Evolutionary conservation across 495 filamentous ascomycete species (phyloP), one percentile per base, ranked within the genome.

Genomic region (Penicillium paradoxum): DNA sequence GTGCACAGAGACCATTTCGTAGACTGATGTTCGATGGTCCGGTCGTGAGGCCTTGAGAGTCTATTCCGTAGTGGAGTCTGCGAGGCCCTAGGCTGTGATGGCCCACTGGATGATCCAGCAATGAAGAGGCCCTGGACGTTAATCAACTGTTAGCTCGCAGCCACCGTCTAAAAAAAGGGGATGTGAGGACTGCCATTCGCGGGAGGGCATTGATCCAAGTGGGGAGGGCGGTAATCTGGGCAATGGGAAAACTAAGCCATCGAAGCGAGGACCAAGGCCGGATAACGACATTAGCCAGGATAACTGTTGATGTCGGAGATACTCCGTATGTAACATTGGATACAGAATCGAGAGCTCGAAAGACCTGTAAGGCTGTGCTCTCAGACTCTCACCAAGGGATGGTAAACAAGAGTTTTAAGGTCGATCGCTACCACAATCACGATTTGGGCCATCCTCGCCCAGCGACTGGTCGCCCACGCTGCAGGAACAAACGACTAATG

Each of bases 401-500:
- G 32, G 30, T 34, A 47, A 36, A 47, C 7, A 13, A 6, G 34
- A 40, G 30, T 24, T 33, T 19, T 24, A 52, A 54, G 32, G 58
- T 55, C 51, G 61, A 64, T 61, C 60, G n/a, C 33, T 6, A 21
- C 22, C 22, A 33, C n/a, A 24, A 24, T 46, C 53, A 55, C 60
- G 57, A 53, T 60, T 54, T 53, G 54, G 13, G 10, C 37, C 17
- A 42, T 55, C 30, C 43, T 58, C 47, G 49, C 45, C 24, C 49
- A 41, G 34, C 42, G 25, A 59, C 43, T 65, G 62, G 62, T 27
- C 51, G 37, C 17, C 34, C 36, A 40, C 38, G 55, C 56, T 63
- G 63, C 63, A 66, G 63, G 63, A 64, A 66, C 63, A 32, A 60
- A 51, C 56, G 51, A 53, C 60, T 64, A 66, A 64, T 66, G 63